These are phyloP conservation scores for Ganoderma sinense DNA, from an alignment of 1,284 basidiomycete species.

Conservation along the genomic window DNA sequence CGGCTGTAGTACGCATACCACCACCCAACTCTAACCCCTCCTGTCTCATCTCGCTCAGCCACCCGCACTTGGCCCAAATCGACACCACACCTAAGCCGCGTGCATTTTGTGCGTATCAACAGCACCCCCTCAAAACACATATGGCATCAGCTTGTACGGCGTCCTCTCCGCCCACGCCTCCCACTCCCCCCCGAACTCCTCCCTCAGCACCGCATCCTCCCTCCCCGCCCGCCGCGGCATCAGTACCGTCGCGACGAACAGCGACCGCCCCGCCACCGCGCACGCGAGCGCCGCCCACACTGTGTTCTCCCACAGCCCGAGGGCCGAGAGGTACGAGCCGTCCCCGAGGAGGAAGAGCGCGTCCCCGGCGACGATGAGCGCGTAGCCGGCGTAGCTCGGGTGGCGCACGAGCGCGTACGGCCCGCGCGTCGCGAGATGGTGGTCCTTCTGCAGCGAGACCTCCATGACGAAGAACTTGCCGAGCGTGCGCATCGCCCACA, in stretches of 20 bases:
- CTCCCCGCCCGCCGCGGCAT: constrained; percentile 5
- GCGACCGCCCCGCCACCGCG: not conserved
- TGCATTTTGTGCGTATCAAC: not conserved
- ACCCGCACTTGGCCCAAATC: not conserved
- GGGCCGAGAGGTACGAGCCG: constrained; percentile 12
- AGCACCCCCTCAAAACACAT: constrained; percentile 7
- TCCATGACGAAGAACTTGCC: constrained; percentile 25
- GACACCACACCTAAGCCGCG: not conserved
- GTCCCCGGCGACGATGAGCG: constrained; percentile 6
- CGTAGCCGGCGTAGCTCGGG: constrained; percentile 14
- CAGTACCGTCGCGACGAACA: not conserved
- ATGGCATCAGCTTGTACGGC: constrained; percentile 23
- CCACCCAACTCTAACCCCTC: not conserved
- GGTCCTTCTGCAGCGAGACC: constrained; percentile 18
- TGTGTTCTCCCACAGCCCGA: not conserved
- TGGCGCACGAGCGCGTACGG: constrained; percentile 24
- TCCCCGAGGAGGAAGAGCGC: constrained; percentile 8
- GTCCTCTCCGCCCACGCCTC: constrained; percentile 24
- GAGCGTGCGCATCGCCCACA: constrained; percentile 10
- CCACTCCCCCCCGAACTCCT: constrained; percentile 26
- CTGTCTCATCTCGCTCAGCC: constrained; percentile 1
- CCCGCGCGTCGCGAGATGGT: constrained; percentile 26
- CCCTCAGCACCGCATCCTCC: constrained; percentile 21
- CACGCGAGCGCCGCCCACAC: constrained; percentile 2
- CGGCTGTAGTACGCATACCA: not conserved